Evolutionary conservation across 2,329 filamentous ascomycete genomes (phyloP).

Genomic region (Ophioceras dolichostomum): DNA sequence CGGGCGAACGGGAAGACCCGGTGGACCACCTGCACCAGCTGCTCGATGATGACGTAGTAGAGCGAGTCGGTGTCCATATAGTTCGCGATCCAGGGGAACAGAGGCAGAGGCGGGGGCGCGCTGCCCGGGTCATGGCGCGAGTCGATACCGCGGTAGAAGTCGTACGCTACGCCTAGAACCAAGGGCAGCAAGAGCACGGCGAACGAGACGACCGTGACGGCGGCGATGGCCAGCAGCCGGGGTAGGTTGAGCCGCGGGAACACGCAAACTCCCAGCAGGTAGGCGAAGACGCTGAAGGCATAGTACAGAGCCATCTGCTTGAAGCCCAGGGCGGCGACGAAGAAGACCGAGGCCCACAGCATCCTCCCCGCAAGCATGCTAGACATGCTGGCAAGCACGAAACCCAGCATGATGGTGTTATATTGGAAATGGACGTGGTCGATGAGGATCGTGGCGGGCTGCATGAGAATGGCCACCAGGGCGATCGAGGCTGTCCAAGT

Average conservation of each 20-base stretch:
- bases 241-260: conserved; percentile 56
- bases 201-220: conserved; percentile 63
- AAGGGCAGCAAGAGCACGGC: conserved; percentile 65
- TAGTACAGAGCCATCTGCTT: conserved; percentile 99
- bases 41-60: conserved; percentile 65
- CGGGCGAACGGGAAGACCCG: conserved; percentile 92
- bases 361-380: conserved; percentile 76
- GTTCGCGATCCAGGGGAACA: conserved; percentile 44
- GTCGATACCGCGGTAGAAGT: conserved; percentile 51
- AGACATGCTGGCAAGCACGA: conserved; percentile 76
- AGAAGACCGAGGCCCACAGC: conserved; percentile 86
- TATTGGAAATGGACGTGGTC: conserved; percentile 97
- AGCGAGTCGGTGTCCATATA: conserved; percentile 51
- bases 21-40: conserved; percentile 73
- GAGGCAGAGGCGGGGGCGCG: conserved; percentile 48
- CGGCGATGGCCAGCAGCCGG: conserved; percentile 62
- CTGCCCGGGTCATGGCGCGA: conserved; percentile 43
- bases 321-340: conserved; percentile 87
- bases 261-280: conserved; percentile 77
- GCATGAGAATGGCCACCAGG: conserved; percentile 81
- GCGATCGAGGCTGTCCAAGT: conserved; percentile 77
- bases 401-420: conserved; percentile 95
- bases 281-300: conserved; percentile 84
- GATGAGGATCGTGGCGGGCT: conserved; percentile 79
- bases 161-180: conserved; percentile 57